These are phyloP conservation scores for Schoenoplectus triqueter DNA, from an alignment of 202 grass and related monocot genomes.

Conservation along the genomic window DNA sequence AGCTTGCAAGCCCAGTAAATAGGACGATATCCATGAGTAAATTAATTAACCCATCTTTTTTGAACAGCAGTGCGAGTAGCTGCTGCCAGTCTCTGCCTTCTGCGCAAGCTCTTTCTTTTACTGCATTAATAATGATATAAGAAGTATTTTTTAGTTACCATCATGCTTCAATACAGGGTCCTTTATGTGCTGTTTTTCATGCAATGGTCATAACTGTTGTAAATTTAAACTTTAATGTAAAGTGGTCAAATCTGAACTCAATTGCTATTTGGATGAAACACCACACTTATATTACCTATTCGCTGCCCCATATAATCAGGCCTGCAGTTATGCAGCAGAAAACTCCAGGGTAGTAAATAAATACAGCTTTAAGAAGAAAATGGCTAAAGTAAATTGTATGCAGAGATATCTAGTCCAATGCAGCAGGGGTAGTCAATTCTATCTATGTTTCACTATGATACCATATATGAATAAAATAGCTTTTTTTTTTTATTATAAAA, in stretches of 20 bases:
- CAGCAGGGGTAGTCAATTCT: no score
- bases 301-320: no score
- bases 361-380: no score
- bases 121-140: slow-evolving; percentile 51
- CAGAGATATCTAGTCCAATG: no score
- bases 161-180: neutral
- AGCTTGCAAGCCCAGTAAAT: neutral
- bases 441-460: no score
- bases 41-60: slow-evolving; percentile 18
- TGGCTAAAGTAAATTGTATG: no score
- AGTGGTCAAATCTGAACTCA: neutral
- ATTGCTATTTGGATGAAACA: neutral
- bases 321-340: no score
- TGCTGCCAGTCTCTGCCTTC: slow-evolving; percentile 61
- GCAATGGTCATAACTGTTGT: neutral
- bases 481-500: no score
- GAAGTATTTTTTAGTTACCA: neutral
- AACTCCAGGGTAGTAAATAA: no score
- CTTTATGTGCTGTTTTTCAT: neutral
- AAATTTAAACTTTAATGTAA: neutral
- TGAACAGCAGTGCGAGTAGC: slow-evolving; percentile 49
- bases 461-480: no score
- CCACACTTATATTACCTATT: no score
- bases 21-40: neutral
- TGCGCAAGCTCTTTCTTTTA: slow-evolving; percentile 72